Evolutionary conservation across 108 stramenopile species (phyloP).

Genomic region (Skeletonema tropicum): DNA sequence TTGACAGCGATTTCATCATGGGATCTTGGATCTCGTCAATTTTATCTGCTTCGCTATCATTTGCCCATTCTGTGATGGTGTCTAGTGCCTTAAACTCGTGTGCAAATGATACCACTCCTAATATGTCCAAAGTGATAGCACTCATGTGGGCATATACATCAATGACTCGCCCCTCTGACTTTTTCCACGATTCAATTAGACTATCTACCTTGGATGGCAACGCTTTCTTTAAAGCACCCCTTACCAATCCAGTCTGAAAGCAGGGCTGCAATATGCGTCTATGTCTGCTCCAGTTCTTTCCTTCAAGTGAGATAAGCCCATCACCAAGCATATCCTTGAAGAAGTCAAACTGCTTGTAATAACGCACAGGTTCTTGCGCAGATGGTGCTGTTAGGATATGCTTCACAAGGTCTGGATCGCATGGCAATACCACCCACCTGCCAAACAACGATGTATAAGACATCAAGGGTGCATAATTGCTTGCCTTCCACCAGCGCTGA

Average conservation of each 20-base stretch:
- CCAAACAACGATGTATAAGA: constrained; percentile 47
- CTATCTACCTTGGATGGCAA: constrained; percentile 21
- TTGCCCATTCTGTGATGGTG: constrained; percentile 43
- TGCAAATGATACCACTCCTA: constrained; percentile 55
- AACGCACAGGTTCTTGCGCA: constrained; percentile 29
- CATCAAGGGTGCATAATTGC: constrained; percentile 28
- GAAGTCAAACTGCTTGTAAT: constrained; percentile 26
- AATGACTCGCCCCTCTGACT: constrained; percentile 42
- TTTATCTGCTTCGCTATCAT: constrained; percentile 4
- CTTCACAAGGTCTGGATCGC: constrained; percentile 32
- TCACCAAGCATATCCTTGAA: constrained; percentile 31
- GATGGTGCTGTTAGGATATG: constrained; percentile 45
- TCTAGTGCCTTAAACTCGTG: constrained; percentile 49
- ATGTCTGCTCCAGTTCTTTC: constrained; percentile 54
- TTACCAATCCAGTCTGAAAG: constrained; percentile 37
- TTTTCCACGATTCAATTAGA: constrained; percentile 48
- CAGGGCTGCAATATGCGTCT: constrained; percentile 58
- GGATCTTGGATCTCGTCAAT: constrained; percentile 26
- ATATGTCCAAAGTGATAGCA: constrained; percentile 53
- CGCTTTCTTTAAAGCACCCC: constrained; percentile 21
- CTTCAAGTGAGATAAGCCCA: constrained; percentile 55
- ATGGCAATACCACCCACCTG: constrained; percentile 15
- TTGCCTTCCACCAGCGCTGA: constrained; percentile 46
- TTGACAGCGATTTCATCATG: constrained; percentile 10
- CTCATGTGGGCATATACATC: constrained; percentile 47